Conservation (phyloP, 169 alveolate species). For the Theileria luwenshuni region DNA sequence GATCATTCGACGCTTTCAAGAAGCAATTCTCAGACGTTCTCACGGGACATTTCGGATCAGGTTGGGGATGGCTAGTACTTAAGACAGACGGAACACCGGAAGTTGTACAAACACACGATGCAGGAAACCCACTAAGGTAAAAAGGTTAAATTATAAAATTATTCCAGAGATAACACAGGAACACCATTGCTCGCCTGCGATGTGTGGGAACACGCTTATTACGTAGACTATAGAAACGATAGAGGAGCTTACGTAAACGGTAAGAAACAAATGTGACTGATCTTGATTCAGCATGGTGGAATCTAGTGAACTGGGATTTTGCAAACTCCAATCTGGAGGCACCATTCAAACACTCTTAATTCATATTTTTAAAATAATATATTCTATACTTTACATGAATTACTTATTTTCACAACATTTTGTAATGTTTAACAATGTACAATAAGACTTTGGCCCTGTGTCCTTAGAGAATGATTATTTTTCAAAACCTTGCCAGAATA, state of each 20-base stretch:
- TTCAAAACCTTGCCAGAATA: background rate
- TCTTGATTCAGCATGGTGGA: conserved; percentile 84
- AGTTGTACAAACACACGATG: conserved; percentile 89
- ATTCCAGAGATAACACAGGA: conserved; percentile 77
- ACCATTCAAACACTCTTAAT: conserved; percentile 26
- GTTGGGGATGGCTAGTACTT: conserved; percentile 97
- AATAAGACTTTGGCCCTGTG: no score
- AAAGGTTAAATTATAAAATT: background rate
- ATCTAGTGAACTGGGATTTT: conserved; percentile 92
- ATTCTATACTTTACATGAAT: background rate
- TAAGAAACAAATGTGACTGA: background rate
- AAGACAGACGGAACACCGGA: conserved; percentile 87
- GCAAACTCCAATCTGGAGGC: conserved; percentile 77
- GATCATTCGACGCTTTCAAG: conserved; percentile 82
- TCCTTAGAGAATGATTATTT: no score
- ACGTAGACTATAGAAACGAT: conserved; percentile 90
- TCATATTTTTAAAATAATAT: conserved; percentile 10
- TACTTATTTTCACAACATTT: no score
- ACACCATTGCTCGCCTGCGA: conserved; percentile 90
- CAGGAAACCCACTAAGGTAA: conserved; percentile 86
- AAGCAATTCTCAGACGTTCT: conserved; percentile 81
- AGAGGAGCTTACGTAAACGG: conserved; percentile 87
- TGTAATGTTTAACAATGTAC: no score
- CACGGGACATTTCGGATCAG: conserved; percentile 95
- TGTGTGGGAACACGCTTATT: conserved; percentile 98